Conservation (phyloP, 768 basidiomycete genomes). For the Kwoniella heveanensis region DNA sequence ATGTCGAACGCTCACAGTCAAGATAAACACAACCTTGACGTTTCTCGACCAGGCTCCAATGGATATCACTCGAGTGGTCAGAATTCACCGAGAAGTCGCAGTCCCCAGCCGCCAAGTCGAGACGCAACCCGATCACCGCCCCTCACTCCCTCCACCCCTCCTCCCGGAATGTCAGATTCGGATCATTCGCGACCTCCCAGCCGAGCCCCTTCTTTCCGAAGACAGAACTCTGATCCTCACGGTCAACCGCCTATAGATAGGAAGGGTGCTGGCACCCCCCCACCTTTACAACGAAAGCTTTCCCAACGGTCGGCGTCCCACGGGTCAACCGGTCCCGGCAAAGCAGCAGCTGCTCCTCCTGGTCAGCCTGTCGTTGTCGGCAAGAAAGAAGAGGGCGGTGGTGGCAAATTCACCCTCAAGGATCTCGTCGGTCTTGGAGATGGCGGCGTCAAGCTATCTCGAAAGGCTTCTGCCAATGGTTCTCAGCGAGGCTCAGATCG, state of each 20-base stretch:
- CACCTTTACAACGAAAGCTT: slow-evolving; percentile 24
- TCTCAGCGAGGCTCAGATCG: slow-evolving; percentile 52
- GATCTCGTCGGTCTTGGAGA: slow-evolving; percentile 65
- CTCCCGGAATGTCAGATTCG: slow-evolving; percentile 30
- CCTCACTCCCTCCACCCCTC: slow-evolving; percentile 49
- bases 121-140: slow-evolving; percentile 47
- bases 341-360: slow-evolving; percentile 28
- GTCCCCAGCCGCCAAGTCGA: slow-evolving; percentile 32
- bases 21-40: slow-evolving; percentile 32
- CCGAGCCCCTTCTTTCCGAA: slow-evolving; percentile 30
- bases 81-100: slow-evolving; percentile 26
- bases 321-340: slow-evolving; percentile 18
- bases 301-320: slow-evolving; percentile 33
- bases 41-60: slow-evolving; percentile 27
- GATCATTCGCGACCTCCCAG: slow-evolving; percentile 42
- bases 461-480: slow-evolving; percentile 67
- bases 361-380: slow-evolving; percentile 32
- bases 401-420: slow-evolving; percentile 78
- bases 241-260: slow-evolving; percentile 42
- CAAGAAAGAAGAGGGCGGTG: slow-evolving; percentile 58
- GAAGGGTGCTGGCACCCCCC: slow-evolving; percentile 17
- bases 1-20: slow-evolving; percentile 17
- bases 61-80: slow-evolving; percentile 21
- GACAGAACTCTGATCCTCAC: slow-evolving; percentile 40
- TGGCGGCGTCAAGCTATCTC: slow-evolving; percentile 69